Percentiles rank a stretch among this genome's conserved stretches.
Conservation (phyloP, 2,329 filamentous ascomycete species). For the Aureobasidium subglaciale region DNA sequence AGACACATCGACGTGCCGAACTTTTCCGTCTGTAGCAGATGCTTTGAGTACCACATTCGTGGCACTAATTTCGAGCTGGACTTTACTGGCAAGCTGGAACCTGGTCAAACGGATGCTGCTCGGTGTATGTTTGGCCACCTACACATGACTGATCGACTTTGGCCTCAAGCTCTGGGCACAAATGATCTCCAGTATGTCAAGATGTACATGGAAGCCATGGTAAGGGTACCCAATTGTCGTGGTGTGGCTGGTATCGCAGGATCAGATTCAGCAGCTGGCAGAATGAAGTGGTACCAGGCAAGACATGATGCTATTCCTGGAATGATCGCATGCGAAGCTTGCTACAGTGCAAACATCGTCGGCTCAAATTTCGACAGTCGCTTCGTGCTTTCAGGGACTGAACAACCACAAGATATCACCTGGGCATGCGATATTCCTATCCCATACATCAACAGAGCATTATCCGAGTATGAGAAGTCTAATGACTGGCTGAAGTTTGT, state of each 20-base stretch:
- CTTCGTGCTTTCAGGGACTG: neutral
- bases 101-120: neutral
- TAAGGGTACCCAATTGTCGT: neutral
- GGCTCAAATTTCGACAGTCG: neutral
- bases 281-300: neutral
- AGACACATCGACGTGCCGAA: neutral
- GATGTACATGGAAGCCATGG: neutral
- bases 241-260: neutral
- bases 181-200: neutral
- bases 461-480: neutral
- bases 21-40: neutral
- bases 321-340: neutral
- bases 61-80: neutral
- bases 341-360: neutral
- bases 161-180: neutral
- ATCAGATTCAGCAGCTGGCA: neutral
- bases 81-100: neutral
- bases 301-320: neutral
- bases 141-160: neutral
- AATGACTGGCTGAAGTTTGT: neutral
- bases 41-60: neutral
- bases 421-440: neutral
- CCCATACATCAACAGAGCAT: neutral
- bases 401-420: neutral
- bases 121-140: neutral